Percentiles rank a stretch among this genome's conserved stretches.
Conservation (phyloP, 805 yeast genomes). For the Zygoascus flipseniorum region DNA sequence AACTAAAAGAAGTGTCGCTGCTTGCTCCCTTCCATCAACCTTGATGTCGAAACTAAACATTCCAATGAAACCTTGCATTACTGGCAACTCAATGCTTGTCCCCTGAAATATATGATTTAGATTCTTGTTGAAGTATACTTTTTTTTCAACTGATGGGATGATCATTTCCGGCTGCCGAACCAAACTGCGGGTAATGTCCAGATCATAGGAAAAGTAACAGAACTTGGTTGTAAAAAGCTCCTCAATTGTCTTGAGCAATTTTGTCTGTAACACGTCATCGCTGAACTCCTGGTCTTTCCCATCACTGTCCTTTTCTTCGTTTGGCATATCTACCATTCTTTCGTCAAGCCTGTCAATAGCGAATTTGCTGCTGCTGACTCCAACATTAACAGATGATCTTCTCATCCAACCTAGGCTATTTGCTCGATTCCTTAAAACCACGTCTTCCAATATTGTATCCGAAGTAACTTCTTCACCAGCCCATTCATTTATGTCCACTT, state of each 20-base stretch:
- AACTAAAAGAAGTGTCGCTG: conserved; percentile 11
- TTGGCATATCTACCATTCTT: background rate
- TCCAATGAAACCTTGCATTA: conserved; percentile 29
- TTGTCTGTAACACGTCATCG: background rate
- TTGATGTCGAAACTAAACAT: background rate
- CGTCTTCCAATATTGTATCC: background rate
- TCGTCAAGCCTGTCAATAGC: background rate
- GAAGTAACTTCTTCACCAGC: background rate
- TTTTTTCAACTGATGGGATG: conserved; percentile 1
- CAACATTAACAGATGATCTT: background rate
- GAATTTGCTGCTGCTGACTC: background rate
- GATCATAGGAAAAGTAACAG: conserved; percentile 22
- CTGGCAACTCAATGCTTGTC: conserved; percentile 14
- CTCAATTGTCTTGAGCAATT: conserved; percentile 1
- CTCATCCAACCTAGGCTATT: background rate
- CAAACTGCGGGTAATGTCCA: conserved; percentile 24
- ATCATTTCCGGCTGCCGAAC: conserved; percentile 1
- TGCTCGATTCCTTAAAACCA: background rate
- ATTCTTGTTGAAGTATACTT: conserved; percentile 23
- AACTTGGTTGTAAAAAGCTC: conserved; percentile 8
- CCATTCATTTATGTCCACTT: background rate
- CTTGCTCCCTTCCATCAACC: background rate
- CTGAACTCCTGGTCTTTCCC: background rate
- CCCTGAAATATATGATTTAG: conserved; percentile 14
- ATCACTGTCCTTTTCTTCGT: background rate